These are phyloP conservation scores for Imleria badia DNA, from an alignment of 768 basidiomycete genomes.

Conservation along the genomic window DNA sequence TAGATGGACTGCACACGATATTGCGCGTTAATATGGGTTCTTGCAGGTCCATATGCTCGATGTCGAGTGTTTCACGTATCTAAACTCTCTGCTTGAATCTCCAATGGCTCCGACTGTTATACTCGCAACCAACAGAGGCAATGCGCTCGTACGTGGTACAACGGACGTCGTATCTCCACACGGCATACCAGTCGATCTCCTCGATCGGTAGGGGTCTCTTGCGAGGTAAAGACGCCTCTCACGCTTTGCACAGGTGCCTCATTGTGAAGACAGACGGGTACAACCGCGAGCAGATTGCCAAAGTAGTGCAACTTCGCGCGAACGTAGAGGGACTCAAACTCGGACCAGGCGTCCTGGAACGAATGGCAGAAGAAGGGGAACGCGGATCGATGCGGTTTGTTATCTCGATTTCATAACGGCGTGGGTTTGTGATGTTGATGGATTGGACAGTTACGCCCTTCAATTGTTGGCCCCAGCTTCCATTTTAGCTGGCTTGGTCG, in stretches of 20 bases:
- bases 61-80: conserved; percentile 92
- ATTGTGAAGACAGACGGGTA: conserved; percentile 93
- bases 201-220: conserved; percentile 68
- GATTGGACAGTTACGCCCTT: conserved; percentile 68
- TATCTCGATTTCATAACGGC: conserved; percentile 3
- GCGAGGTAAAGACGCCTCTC: conserved; percentile 4
- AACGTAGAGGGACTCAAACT: conserved; percentile 84
- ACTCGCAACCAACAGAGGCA: conserved; percentile 93
- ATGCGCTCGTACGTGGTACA: conserved; percentile 90
- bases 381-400: conserved; percentile 75
- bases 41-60: too few species aligned
- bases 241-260: conserved; percentile 60
- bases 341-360: conserved; percentile 73
- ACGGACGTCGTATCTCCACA: conserved; percentile 90
- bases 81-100: conserved; percentile 93
- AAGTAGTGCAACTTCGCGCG: conserved; percentile 83
- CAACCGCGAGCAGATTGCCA: conserved; percentile 77
- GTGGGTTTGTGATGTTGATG: conserved; percentile 10
- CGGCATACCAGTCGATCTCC: conserved; percentile 89
- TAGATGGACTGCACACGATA: too few species aligned
- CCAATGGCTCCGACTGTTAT: conserved; percentile 98
- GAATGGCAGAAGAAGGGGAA: conserved; percentile 79
- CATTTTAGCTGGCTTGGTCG: conserved; percentile 76
- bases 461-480: conserved; percentile 90
- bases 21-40: too few species aligned